Base-by-base conservation (phyloP, 2,329 filamentous ascomycete genomes). In the Sarocladium brachiariae region DNA sequence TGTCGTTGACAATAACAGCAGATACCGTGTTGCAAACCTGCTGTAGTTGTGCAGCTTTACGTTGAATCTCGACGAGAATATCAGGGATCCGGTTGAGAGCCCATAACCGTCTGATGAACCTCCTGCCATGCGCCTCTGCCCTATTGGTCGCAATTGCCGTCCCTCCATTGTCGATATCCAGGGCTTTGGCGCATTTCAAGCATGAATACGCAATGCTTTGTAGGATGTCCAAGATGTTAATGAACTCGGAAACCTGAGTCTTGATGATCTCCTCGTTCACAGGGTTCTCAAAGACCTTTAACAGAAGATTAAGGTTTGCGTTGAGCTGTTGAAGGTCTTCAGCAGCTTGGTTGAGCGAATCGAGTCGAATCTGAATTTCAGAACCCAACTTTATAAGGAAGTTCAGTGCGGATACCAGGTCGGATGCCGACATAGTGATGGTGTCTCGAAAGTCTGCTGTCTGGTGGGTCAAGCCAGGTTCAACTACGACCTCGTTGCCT, bases 191-290 rank as follows among this genome's bases (percentile, higher is more conserved):
- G 50, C 53, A 51, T 52, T 54, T 48, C 41, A 43, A 38, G 53
- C 53, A 54, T 5, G 49, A 53, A 46, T 49, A 24, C 27, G 53
- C 51, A 52, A 54, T 54, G 43, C 53, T 53, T 50, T 54, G 51
- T 19, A 54, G 37, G 45, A 54, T 34, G 24, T 54, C 53, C 35
- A 54, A 43, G 18, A 54, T 43, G 18, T 49, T 39, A 21, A 54
- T 51, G 34, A 54, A 54, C 35, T 54, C 53, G n/a, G 53, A 49
- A 31, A 54, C 14, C 33, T 52, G 33, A 24, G 43, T 54, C 41
- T 51, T 38, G 10, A 54, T 51, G 34, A 52, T 37, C 43, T 51
- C 46, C 35, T 47, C 52, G 30, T 51, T 51, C 35, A 35, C 41
- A 31, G 52, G 49, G 45, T 53, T 51, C 34, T 53, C 49, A 43